These are phyloP conservation scores for Talaromyces atroroseus DNA, from an alignment of 2,329 filamentous ascomycete species.

Conservation along the genomic window DNA sequence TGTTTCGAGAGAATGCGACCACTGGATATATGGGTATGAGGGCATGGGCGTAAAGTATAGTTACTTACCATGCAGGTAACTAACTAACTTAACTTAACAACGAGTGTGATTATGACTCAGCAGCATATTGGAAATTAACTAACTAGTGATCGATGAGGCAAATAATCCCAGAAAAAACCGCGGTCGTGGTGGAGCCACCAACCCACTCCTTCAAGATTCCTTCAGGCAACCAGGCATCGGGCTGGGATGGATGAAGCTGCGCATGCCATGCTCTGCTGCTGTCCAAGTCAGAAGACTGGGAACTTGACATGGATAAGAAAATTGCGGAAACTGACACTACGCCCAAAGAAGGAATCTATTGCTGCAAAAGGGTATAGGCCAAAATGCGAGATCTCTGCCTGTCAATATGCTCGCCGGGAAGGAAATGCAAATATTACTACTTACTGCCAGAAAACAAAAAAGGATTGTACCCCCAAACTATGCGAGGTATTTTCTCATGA, in stretches of 20 bases:
- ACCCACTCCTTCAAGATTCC: conserved; percentile 1
- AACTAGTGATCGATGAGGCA: conserved; percentile 7
- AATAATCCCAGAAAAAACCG: not conserved
- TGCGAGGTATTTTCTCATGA: conserved; percentile 4
- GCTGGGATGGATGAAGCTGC: not conserved
- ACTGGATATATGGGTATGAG: not conserved
- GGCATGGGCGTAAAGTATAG: not conserved
- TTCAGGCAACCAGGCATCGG: not conserved
- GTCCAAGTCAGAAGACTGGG: not conserved
- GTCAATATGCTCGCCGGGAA: not conserved
- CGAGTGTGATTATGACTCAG: not conserved
- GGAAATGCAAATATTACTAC: not conserved
- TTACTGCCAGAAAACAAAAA: not conserved
- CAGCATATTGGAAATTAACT: not conserved
- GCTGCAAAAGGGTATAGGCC: not conserved
- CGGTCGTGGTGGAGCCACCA: conserved; percentile 9
- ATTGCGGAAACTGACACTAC: not conserved
- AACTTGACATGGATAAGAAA: not conserved
- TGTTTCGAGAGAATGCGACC: not conserved
- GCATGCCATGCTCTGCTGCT: not conserved
- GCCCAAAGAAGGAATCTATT: conserved; percentile 1
- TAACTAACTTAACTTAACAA: too few relatives aligned
- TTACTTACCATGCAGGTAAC: too few relatives aligned
- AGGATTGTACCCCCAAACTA: not conserved
- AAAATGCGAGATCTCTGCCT: not conserved